Evolutionary conservation across 2,329 filamentous ascomycete genomes (phyloP), one percentile per base, ranked within the genome.

Genomic region (Pseudogymnoascus sp.): DNA sequence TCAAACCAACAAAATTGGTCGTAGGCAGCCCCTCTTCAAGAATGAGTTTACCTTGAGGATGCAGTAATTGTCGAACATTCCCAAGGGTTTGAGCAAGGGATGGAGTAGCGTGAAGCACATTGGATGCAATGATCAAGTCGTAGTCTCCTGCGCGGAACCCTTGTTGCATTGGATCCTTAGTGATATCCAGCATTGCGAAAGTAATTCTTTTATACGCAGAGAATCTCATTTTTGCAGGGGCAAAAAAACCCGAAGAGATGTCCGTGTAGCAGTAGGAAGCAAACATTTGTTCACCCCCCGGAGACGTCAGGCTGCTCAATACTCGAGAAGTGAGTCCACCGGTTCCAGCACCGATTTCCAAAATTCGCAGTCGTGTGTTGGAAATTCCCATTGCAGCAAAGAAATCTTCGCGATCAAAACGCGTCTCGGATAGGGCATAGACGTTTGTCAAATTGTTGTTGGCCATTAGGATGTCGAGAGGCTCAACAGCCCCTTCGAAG

Each of bases 131-230:
- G 8, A 72, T 68, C 35, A 72, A 59, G 62, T 72, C 70, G 63
- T 65, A 77, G 0, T 62, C 62, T 4, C 66, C 68, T 0, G 63
- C 68, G 21, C 72, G 69, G 47, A 75, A 76, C 6, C 75, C 75
- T 64, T 78, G 75, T 4, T 63, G 62, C 0, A 59, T 59, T 2
- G 72, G 71, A 35, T 74, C 71, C 31, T 70, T 64, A 19, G 71
- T 69, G 33, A 77, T 73, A 64, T 78, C 72, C 3, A 76, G 68
- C n/a, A 69, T 68, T 61, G 65, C 65, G 64, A 69, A 77, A 6
- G 67, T 65, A 62, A 77, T 70, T 10, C 63, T 65, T 5, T 62
- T 61, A 60, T 68, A 70, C 5, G 65, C 65, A 16, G 70, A 69
- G 65, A 74, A 78, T 31, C 68, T 65, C 21, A 72, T 69, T 63